phyloP scores from a whole-genome alignment of 2,329 filamentous ascomycete species.

The Penicillium sp. region DNA sequence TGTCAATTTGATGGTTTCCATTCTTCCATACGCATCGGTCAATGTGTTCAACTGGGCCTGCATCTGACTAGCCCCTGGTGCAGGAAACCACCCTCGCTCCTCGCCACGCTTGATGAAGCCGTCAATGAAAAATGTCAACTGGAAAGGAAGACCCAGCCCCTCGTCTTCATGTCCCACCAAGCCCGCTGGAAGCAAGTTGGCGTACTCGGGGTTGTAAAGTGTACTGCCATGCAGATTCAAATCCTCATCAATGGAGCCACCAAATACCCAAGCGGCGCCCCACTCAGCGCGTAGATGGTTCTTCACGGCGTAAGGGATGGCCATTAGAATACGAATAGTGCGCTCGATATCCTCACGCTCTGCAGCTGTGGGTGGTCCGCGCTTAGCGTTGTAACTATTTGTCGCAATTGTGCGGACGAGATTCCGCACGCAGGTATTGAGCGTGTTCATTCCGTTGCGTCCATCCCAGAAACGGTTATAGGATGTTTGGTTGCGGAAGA shows the following conservation, averaged over 20 bases:
- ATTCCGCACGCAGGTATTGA: conserved; percentile 62
- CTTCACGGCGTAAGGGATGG: conserved; percentile 64
- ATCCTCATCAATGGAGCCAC: conserved; percentile 29
- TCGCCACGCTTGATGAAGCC: conserved; percentile 60
- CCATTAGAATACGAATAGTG: conserved; percentile 60
- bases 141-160: conserved; percentile 61
- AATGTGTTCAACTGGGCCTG: conserved; percentile 59
- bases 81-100: conserved; percentile 60
- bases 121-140: conserved; percentile 62
- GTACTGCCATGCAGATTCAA: conserved; percentile 31
- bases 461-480: conserved; percentile 68
- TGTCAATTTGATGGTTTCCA: conserved; percentile 67
- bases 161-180: conserved; percentile 59
- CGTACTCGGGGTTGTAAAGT: conserved; percentile 51
- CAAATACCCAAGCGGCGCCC: conserved; percentile 47
- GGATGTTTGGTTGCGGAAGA: conserved; percentile 65
- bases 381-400: conserved; percentile 41
- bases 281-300: conserved; percentile 66
- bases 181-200: conserved; percentile 51
- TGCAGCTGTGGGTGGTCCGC: conserved; percentile 34
- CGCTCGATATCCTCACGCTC: conserved; percentile 61
- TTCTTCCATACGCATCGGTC: conserved; percentile 60
- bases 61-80: conserved; percentile 60
- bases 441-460: conserved; percentile 56
- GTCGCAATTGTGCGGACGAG: conserved; percentile 59